These are phyloP conservation scores for Diaporthe velutina DNA, from an alignment of 2,329 filamentous ascomycete species.

Conservation along the genomic window DNA sequence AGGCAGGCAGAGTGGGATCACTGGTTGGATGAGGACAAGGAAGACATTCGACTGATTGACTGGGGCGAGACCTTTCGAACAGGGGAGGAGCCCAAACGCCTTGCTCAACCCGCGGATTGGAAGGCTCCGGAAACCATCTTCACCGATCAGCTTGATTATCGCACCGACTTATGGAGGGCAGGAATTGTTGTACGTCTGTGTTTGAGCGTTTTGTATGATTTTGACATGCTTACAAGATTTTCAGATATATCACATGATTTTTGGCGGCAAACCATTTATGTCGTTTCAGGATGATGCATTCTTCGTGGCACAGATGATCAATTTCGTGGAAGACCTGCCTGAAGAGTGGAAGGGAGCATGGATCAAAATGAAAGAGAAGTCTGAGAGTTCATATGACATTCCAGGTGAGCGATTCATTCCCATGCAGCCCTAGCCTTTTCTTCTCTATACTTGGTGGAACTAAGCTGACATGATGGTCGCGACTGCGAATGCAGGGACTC, in stretches of 20 bases:
- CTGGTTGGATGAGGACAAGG: not conserved
- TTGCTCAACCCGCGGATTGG: not conserved
- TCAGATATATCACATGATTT: not conserved
- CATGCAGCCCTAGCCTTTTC: not conserved
- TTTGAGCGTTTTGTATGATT: not conserved
- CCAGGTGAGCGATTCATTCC: not conserved
- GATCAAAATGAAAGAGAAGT: slow-evolving; percentile 1
- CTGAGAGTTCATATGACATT: not conserved
- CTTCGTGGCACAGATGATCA: not conserved
- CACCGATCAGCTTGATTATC: not conserved
- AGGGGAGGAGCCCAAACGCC: not conserved
- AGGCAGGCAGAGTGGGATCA: not conserved
- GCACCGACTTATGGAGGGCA: not conserved
- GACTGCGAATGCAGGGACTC: not conserved
- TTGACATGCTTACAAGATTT: not conserved
- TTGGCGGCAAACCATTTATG: not conserved
- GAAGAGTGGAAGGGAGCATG: not conserved
- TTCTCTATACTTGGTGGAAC: not conserved
- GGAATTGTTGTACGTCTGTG: slow-evolving; percentile 1
- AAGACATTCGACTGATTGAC: slow-evolving; percentile 1
- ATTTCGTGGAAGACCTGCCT: slow-evolving; percentile 1
- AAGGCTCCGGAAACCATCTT: slow-evolving; percentile 3
- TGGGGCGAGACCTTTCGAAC: not conserved
- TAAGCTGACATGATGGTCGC: not conserved
- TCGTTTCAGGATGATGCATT: not conserved